Base-by-base conservation (phyloP, 2,329 filamentous ascomycete genomes). In the Coniochaeta ligniaria region DNA sequence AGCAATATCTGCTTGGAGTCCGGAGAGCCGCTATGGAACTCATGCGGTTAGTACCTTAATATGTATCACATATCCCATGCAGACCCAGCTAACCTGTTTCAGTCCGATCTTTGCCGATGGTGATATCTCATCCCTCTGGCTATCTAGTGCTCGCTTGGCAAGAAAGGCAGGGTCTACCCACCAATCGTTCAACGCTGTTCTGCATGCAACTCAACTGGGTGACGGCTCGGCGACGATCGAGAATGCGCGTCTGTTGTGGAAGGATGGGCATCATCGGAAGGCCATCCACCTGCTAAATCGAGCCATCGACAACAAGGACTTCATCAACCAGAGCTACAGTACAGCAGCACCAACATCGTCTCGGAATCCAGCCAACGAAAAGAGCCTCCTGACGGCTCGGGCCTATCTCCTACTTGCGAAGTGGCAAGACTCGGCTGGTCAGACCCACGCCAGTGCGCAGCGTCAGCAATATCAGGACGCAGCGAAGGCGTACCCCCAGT, bases 401-500 rank as follows among this genome's bases (percentile, higher is more conserved):
- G 93, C 95, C 26, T 88, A 96, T 70, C 80, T 99, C 9, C 80
- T 98, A 38, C 84, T 97, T 28, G 95, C 95, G 14, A 98, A 97
- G 72, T 99, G 96, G 96, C 87, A 97, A 31, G 96, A 98, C 70
- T 88, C 84, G 60, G 91, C 94, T n/a, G 95, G 95, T 6, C 94
- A 98, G 72, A 96, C 92, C 1, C 90, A 96, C 68, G 90, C 91
- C 4, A 83, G 86, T 52, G 86, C 90, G 4, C 83, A 98, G 64
- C 86, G 91, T 54, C 83, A 87, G 59, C 91, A 91, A 69, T 99
- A 97, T 68, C 88, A 92, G 63, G 84, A 89, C 65, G 93, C 93
- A 1, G 85, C 90, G n/a, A 87, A 83, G 70, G 86, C 84, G 1
- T 78, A 80, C 67, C 76, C 80, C 6, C 85, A 85, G 58, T 99